Evolutionary conservation across 73 alveolate species (phyloP).

Genomic region (Uronychia setigera): DNA sequence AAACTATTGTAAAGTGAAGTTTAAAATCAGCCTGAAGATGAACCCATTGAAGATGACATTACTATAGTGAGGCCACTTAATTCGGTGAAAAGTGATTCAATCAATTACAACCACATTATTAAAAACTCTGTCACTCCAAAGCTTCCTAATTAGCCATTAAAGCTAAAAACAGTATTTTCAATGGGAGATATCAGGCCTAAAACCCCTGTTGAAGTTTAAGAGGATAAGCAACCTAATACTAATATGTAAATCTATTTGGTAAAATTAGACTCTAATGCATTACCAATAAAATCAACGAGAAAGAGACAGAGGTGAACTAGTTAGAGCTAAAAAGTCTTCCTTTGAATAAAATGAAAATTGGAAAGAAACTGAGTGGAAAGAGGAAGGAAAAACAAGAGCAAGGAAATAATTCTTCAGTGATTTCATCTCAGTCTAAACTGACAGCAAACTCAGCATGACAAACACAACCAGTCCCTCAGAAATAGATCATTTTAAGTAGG

Average conservation of each 20-base stretch:
- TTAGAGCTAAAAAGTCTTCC: background rate
- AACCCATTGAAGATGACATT: slow-evolving; percentile 46
- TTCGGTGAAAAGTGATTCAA: slow-evolving; percentile 30
- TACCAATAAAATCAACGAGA: background rate
- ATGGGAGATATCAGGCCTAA: background rate
- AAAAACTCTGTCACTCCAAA: slow-evolving; percentile 4
- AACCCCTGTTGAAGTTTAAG: background rate
- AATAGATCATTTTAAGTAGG: background rate
- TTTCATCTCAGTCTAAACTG: background rate
- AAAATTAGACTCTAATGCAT: background rate
- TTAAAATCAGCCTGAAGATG: slow-evolving; percentile 37
- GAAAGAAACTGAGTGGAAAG: background rate
- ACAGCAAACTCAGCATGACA: background rate
- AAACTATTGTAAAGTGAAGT: background rate
- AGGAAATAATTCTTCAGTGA: background rate
- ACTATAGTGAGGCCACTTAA: slow-evolving; percentile 63
- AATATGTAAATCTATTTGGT: background rate
- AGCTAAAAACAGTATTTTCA: no score
- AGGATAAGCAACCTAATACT: background rate
- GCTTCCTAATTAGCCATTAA: background rate
- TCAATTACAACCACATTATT: slow-evolving; percentile 42
- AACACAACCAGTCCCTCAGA: background rate
- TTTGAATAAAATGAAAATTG: no score
- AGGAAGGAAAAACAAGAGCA: background rate
- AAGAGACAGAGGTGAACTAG: background rate